phyloP scores from a whole-genome alignment of 1,284 basidiomycete species.

The Tilletia walkeri region DNA sequence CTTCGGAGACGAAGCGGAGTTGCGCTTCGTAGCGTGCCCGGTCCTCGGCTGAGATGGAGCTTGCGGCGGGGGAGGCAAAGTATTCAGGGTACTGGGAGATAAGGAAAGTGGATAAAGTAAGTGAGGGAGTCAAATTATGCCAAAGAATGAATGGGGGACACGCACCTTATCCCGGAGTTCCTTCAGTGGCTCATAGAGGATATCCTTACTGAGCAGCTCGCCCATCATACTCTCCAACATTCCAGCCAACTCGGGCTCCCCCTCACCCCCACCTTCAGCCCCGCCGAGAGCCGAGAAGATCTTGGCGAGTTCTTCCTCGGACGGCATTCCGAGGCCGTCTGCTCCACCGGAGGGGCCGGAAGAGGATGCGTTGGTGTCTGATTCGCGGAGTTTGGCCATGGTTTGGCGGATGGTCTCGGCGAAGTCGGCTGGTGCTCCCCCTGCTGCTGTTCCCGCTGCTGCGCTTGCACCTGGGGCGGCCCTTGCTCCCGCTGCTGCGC shows the following conservation, averaged over 20 bases:
- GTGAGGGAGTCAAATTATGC: not conserved
- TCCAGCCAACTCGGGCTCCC: constrained; percentile 65
- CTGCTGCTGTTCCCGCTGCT: no score
- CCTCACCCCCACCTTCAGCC: constrained; percentile 32
- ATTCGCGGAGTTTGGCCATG: constrained; percentile 75
- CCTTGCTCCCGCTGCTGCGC: constrained; percentile 16
- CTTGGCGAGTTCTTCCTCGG: constrained; percentile 50
- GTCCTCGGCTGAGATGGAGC: constrained; percentile 64
- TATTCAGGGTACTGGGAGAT: constrained; percentile 74
- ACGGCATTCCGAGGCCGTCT: constrained; percentile 57
- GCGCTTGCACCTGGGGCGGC: no score
- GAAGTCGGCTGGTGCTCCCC: constrained; percentile 65
- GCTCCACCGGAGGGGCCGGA: constrained; percentile 43
- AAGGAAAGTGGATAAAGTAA: not conserved
- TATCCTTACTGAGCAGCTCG: constrained; percentile 88
- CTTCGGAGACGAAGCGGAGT: constrained; percentile 65
- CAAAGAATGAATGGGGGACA: constrained; percentile 9
- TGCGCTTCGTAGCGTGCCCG: constrained; percentile 71
- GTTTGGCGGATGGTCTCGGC: constrained; percentile 75
- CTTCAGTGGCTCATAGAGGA: constrained; percentile 86
- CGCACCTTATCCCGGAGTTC: constrained; percentile 79
- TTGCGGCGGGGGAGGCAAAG: constrained; percentile 60
- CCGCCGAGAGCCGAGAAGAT: constrained; percentile 57
- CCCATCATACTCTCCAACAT: constrained; percentile 89
- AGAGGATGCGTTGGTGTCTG: constrained; percentile 60